These are phyloP conservation scores for Pseudozyma sp. DNA, from an alignment of 1,284 basidiomycete genomes.

Conservation along the genomic window DNA sequence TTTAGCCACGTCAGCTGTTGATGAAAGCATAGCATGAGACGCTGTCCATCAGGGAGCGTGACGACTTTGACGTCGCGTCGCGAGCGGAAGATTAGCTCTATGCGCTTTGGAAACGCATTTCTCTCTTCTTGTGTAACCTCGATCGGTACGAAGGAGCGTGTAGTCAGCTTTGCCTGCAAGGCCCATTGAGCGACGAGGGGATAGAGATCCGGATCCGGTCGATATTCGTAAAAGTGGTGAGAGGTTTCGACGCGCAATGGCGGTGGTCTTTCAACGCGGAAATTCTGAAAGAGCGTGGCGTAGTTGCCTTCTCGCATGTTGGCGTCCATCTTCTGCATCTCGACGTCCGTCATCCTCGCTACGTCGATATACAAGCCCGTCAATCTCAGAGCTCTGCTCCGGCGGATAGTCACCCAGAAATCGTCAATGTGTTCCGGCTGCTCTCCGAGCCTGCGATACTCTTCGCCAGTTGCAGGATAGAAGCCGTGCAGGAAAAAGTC, in stretches of 20 bases:
- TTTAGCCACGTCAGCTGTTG: neutral
- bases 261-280: too few relatives aligned
- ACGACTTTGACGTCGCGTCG: neutral
- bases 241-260: too few relatives aligned
- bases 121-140: neutral
- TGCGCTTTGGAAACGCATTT: neutral
- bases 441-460: neutral
- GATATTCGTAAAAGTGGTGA: neutral
- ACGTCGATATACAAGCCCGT: neutral
- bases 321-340: neutral
- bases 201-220: neutral
- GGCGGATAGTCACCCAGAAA: constrained; percentile 1
- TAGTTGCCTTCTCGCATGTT: neutral
- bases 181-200: neutral
- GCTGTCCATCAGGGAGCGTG: neutral
- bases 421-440: neutral
- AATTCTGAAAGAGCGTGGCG: too few relatives aligned
- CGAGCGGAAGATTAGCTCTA: neutral
- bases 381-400: too few relatives aligned
- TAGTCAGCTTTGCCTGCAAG: neutral
- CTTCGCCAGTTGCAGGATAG: neutral
- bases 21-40: constrained; percentile 11
- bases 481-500: constrained; percentile 7
- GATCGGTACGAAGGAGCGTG: neutral
- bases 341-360: neutral